Evolutionary conservation across 257 asterid genomes (phyloP).

Genomic region (Lycium ferocissimum): DNA sequence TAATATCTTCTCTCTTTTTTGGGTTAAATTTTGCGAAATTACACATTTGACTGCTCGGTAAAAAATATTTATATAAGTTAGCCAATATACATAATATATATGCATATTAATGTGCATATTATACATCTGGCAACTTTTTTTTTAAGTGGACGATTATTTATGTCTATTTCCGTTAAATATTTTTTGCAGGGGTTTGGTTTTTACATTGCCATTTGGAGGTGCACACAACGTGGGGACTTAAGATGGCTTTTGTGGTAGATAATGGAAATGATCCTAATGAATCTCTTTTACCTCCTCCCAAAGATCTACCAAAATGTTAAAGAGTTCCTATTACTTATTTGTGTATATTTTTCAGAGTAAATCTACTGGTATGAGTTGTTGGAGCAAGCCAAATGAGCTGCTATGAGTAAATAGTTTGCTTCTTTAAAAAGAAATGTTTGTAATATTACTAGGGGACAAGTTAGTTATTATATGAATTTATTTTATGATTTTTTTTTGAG

Average conservation of each 20-base stretch:
- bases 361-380: neutral
- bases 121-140: too few relatives aligned
- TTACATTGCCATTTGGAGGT: constrained; percentile 70
- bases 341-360: neutral
- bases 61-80: too few relatives aligned
- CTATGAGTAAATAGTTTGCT: neutral
- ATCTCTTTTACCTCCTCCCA: constrained; percentile 63
- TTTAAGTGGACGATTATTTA: too few relatives aligned
- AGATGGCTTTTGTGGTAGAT: constrained; percentile 78
- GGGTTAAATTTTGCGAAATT: neutral
- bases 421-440: neutral
- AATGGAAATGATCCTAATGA: constrained; percentile 63
- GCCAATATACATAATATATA: too few relatives aligned
- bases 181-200: constrained; percentile 61
- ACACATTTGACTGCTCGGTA: too few relatives aligned
- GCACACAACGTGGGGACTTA: constrained; percentile 75
- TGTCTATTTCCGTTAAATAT: too few relatives aligned
- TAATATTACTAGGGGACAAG: neutral
- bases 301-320: constrained; percentile 64
- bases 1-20: neutral
- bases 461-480: constrained; percentile 1
- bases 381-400: neutral
- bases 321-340: constrained; percentile 3
- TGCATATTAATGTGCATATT: too few relatives aligned
- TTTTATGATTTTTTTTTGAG: neutral